A percentile compares a stretch with the other conserved stretches of the same genome.
These are phyloP conservation scores for Botryotinia calthae DNA, from an alignment of 2,329 filamentous ascomycete species.

Conservation along the genomic window DNA sequence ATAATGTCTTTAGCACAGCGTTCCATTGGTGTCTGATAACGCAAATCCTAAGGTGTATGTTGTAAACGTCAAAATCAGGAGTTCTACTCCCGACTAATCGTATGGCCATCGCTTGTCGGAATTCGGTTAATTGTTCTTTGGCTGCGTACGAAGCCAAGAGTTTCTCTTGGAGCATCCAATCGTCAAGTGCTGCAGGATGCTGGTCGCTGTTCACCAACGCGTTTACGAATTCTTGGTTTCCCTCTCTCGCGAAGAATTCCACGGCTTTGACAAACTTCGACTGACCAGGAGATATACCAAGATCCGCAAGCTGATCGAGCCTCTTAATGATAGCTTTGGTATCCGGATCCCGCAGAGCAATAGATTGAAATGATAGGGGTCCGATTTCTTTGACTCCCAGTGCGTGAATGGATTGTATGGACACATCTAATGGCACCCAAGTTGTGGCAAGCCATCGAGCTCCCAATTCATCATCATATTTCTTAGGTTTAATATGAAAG, in stretches of 20 bases:
- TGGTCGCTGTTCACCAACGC: constrained; percentile 52
- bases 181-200: constrained; percentile 62
- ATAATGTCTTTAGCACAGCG: constrained; percentile 31
- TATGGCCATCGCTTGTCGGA: constrained; percentile 55
- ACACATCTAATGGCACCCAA: constrained; percentile 69
- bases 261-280: constrained; percentile 66
- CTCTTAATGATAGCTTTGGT: constrained; percentile 55
- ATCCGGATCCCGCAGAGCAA: constrained; percentile 64
- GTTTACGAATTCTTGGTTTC: constrained; percentile 43
- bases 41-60: constrained; percentile 47
- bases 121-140: constrained; percentile 49
- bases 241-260: constrained; percentile 58
- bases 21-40: constrained; percentile 38
- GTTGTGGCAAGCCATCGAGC: constrained; percentile 79
- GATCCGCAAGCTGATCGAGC: constrained; percentile 58
- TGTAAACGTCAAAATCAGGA: constrained; percentile 44
- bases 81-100: constrained; percentile 46
- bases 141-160: constrained; percentile 53
- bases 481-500: constrained; percentile 41
- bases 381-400: constrained; percentile 72
- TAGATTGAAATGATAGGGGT: constrained; percentile 71
- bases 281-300: constrained; percentile 60
- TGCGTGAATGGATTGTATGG: constrained; percentile 66
- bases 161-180: constrained; percentile 51
- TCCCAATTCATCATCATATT: constrained; percentile 66